Base-by-base conservation (phyloP, 1,139 yeast genomes). In the Candida sanyaensis region DNA sequence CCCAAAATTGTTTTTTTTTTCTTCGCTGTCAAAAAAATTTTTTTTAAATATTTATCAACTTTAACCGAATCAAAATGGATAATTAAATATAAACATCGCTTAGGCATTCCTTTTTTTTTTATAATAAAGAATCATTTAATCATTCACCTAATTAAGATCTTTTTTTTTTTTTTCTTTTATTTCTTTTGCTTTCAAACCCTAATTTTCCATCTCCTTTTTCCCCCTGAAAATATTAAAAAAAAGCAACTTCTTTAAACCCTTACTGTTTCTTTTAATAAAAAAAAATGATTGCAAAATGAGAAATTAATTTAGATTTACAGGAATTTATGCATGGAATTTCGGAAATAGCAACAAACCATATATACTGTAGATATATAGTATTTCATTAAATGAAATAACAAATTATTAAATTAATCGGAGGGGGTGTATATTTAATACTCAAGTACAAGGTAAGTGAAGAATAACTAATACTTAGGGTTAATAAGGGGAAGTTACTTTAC, bases 251-350 rank as follows among this genome's bases (percentile, higher is more conserved):
- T 24, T 17, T 3, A n/a, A 17, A 17, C 37, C 37, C 37, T 17
- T 11, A 17, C n/a, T n/a, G n/a, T n/a, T n/a, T n/a, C n/a, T n/a
- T n/a, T n/a, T n/a, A n/a, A n/a, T n/a, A 33, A 6, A 33, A 21
- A 34, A 34, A 34, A 34, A 23, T 34, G 38, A 34, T 34, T 34
- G 38, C 38, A 34, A 34, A 34, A 34, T 9, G 13, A 33, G 12
- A 33, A 11, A 33, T 13, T 13, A 13, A 13, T 21, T 11, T 12
- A 11, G 23, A 34, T 10, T 21, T 12, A 17, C 37, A 21, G 28
- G 2, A 21, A 34, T 17, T 8, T 23, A 13, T 31, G 6, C 13
- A 6, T 33, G 37, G 3, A 11, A 11, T 10, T 6, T 33, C 38
- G 38, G 38, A 34, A 34, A 34, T 21, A 21, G n/a, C 9, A 34